Percentiles rank a stretch among this genome's conserved stretches.
Conservation (phyloP, 139 green algal genomes). For the Chlorella sp. region DNA sequence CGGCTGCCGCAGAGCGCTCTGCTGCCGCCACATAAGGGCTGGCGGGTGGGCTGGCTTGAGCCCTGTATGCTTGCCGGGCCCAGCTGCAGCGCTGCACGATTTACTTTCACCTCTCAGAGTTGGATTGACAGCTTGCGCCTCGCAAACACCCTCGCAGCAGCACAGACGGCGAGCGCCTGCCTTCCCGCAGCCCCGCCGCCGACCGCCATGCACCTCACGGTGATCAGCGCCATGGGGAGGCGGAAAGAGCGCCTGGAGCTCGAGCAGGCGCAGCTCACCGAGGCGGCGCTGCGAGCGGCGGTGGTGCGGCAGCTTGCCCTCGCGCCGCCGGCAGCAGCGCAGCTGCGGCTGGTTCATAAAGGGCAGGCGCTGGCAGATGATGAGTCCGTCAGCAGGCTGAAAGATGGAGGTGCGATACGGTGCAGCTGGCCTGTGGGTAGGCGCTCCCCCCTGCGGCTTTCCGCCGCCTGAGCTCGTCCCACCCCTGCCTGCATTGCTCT, state of each 20-base stretch:
- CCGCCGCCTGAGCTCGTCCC: too few relatives aligned
- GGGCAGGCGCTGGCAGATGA: not conserved
- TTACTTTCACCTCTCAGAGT: too few relatives aligned
- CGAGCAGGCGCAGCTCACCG: not conserved
- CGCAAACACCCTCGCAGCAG: too few relatives aligned
- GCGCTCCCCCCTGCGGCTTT: too few relatives aligned
- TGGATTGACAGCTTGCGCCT: too few relatives aligned
- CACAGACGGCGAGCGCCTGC: not conserved
- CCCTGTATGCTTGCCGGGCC: too few relatives aligned
- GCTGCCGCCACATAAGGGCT: too few relatives aligned
- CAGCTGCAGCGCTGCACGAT: too few relatives aligned
- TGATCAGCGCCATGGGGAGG: not conserved
- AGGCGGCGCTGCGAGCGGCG: not conserved
- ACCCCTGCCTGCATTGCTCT: not conserved
- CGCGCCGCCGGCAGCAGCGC: not conserved
- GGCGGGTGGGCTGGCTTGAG: too few relatives aligned
- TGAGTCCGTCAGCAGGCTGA: slow-evolving; percentile 2
- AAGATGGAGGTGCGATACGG: not conserved
- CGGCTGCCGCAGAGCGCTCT: too few relatives aligned
- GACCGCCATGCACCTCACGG: slow-evolving; percentile 1
- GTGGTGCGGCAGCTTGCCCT: not conserved
- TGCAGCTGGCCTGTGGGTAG: not conserved
- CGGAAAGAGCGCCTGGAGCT: not conserved
- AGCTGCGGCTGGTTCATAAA: not conserved
- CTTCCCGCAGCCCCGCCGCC: not conserved